A percentile compares a stretch with the other conserved stretches of the same genome.
Evolutionary conservation across 1,284 basidiomycete genomes (phyloP).

Genomic region (Kwoniella shivajii): DNA sequence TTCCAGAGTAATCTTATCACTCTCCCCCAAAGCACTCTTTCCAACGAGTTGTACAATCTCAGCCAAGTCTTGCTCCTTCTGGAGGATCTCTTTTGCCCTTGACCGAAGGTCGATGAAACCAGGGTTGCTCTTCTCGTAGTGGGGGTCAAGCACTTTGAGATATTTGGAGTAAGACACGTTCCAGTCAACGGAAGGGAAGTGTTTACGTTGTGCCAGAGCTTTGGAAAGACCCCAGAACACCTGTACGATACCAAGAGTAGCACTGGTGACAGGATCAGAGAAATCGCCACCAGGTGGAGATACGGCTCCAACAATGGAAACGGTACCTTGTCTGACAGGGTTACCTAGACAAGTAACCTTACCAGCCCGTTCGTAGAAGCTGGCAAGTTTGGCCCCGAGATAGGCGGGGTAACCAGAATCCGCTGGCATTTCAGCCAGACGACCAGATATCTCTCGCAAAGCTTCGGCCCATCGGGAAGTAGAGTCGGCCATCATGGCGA

Average conservation of each 20-base stretch:
- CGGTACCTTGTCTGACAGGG: slow-evolving; percentile 85
- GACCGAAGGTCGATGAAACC: slow-evolving; percentile 92
- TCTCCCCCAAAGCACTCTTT: slow-evolving; percentile 95
- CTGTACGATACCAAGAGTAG: slow-evolving; percentile 97
- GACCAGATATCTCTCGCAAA: slow-evolving; percentile 97
- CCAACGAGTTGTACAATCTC: slow-evolving; percentile 99
- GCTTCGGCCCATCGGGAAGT: slow-evolving; percentile 99
- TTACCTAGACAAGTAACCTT: slow-evolving; percentile 92
- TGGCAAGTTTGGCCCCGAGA: slow-evolving; percentile 90
- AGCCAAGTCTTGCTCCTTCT: slow-evolving; percentile 97
- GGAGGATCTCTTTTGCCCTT: slow-evolving; percentile 92
- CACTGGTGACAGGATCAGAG: slow-evolving; percentile 96
- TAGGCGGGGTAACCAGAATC: slow-evolving; percentile 99
- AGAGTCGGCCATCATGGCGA: slow-evolving; percentile 99
- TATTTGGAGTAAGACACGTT: slow-evolving; percentile 98
- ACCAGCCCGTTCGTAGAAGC: slow-evolving; percentile 99
- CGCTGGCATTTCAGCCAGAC: slow-evolving; percentile 99
- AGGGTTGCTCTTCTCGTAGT: slow-evolving; percentile 87
- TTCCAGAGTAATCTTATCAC: slow-evolving; percentile 97
- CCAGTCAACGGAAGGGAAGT: slow-evolving; percentile 99
- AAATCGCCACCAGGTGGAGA: slow-evolving; percentile 99
- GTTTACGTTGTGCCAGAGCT: slow-evolving; percentile 80
- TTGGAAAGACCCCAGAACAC: slow-evolving; percentile 69
- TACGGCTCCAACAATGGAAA: slow-evolving; percentile 98
- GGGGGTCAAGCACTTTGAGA: slow-evolving; percentile 88